Base-by-base conservation (phyloP, 2,329 filamentous ascomycete genomes). In the Didymella pomorum region DNA sequence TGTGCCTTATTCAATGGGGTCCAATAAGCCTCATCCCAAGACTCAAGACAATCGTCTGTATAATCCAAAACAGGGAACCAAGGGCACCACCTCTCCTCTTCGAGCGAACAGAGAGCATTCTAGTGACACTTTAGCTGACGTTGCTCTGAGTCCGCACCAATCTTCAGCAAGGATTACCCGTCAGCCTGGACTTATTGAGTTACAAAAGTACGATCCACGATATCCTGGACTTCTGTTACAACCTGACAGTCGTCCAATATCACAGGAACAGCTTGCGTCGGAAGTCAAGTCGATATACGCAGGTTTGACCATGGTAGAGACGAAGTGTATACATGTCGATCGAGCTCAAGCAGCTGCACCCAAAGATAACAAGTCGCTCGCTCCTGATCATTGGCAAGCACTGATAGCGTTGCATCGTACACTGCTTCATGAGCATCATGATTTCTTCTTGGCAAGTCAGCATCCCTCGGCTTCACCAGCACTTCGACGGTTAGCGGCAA, bases 231-330 rank as follows among this genome's bases (percentile, higher is more conserved):
- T 85, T 58, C 69, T 84, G 4, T 69, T 80, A 11, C 85, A 92
- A 64, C 87, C 85, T 0, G 84, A 88, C 49, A 91, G 87, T 0
- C 79, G 87, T 0, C 84, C 87, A 0, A 93, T 95, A 8, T 89
- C 88, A 0, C 88, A 92, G 60, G 89, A 93, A 0, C 90, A 96
- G 65, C 81, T 97, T 0, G 86, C 92, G 0, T 87, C 87, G 0
- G 92, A 97, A 68, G 90, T 96, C 0, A 92, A 92, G 57, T 88
- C 88, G 0, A 95, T 95, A 3, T 96, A 97, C 68, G 87, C 89
- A 0, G 92, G 91, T 0, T 78, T 97, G 0, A 88, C 92, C 0
- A 91, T 95, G 87, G 91, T 97, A 0, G 94, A 98, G 71, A 87
- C 86, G 23, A 92, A 95, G 66, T 94, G 92, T 67, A 93, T 96